These are phyloP conservation scores for Cadophora luteo-olivacea DNA, from an alignment of 2,329 filamentous ascomycete species.

Conservation along the genomic window DNA sequence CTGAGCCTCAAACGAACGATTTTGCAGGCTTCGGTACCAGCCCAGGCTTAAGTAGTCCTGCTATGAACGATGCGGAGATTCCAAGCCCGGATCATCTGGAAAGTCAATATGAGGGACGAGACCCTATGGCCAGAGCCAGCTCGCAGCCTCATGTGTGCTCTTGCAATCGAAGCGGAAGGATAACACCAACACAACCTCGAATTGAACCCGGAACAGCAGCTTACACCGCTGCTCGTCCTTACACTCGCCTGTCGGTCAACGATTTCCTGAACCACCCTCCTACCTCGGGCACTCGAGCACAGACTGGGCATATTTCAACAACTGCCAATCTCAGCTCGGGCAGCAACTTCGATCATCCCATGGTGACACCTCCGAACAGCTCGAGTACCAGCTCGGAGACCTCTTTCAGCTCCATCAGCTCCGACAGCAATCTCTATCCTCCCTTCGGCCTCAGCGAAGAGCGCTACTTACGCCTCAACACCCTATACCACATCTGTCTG, in stretches of 20 bases:
- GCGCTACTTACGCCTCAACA: conserved; percentile 29
- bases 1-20: neutral
- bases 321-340: neutral
- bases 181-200: neutral
- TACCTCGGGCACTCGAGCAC: neutral
- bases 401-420: conserved; percentile 24
- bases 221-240: conserved; percentile 9
- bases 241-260: conserved; percentile 15
- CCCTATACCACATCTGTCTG: conserved; percentile 34
- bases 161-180: conserved; percentile 7
- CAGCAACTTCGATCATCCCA: neutral
- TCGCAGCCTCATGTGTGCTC: conserved; percentile 5
- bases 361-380: conserved; percentile 3
- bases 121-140: neutral
- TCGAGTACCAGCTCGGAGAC: conserved; percentile 15
- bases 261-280: conserved; percentile 20
- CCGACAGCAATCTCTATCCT: conserved; percentile 17
- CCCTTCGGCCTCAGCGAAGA: conserved; percentile 24
- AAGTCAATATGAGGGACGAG: neutral
- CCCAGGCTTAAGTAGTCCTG: neutral
- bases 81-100: neutral
- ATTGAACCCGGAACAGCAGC: conserved; percentile 1
- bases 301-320: neutral
- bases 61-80: neutral
- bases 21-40: too few relatives aligned